These are phyloP conservation scores for Saccharomyces hybrid DNA, from an alignment of 1,139 yeast genomes.

Conservation along the genomic window DNA sequence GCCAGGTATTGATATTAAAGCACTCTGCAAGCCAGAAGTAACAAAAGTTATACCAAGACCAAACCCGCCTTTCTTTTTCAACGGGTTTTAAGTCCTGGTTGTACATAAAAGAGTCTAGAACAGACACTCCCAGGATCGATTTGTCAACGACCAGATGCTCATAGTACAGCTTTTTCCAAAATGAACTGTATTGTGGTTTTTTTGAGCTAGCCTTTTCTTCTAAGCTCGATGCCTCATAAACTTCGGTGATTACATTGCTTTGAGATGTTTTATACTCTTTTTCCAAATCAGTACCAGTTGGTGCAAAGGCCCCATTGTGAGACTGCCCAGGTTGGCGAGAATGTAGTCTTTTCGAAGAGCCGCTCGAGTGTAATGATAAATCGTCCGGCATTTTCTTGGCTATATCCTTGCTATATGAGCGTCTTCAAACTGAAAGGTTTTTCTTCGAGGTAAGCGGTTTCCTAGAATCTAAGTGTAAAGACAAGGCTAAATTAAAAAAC, in stretches of 20 bases:
- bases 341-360: neutral
- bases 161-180: constrained; percentile 21
- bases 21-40: constrained; percentile 84
- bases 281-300: neutral
- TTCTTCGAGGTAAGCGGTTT: neutral
- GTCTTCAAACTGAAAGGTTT: neutral
- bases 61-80: constrained; percentile 50
- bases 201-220: constrained; percentile 1
- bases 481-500: neutral
- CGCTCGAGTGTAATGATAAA: neutral
- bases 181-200: constrained; percentile 13
- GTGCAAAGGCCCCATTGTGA: neutral
- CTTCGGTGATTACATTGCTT: neutral
- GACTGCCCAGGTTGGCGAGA: neutral
- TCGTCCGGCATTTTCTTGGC: neutral
- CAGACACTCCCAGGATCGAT: constrained; percentile 18
- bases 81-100: constrained; percentile 76
- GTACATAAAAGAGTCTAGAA: constrained; percentile 49
- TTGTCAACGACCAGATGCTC: constrained; percentile 25
- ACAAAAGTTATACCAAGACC: constrained; percentile 76
- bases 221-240: neutral
- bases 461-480: neutral
- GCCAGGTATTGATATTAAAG: constrained; percentile 84
- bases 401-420: neutral
- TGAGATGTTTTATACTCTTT: neutral